Conservation (phyloP, 73 alveolate genomes). For the Uronychia binucleata region DNA sequence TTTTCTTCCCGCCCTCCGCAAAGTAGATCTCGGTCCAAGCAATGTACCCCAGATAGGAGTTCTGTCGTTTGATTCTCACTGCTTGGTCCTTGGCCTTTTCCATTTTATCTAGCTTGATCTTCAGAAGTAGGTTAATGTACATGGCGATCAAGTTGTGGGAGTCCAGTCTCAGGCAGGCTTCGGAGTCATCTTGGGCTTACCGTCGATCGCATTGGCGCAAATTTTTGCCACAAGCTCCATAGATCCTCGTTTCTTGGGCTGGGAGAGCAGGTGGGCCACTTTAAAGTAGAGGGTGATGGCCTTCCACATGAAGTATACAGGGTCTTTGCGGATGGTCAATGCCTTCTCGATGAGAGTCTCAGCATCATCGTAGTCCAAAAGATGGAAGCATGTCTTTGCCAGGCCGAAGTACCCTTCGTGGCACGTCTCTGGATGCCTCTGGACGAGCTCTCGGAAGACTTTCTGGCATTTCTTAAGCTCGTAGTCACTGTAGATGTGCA, state of each 20-base stretch:
- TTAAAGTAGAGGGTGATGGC: neutral
- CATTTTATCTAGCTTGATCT: neutral
- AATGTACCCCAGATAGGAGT: conserved; percentile 48
- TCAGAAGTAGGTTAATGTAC: conserved; percentile 2
- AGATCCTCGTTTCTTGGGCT: neutral
- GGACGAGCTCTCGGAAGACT: neutral
- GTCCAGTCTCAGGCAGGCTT: neutral
- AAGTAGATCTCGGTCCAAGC: conserved; percentile 65
- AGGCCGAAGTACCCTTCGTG: conserved; percentile 71
- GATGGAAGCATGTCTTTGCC: conserved; percentile 52
- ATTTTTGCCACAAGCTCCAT: neutral
- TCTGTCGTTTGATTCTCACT: conserved; percentile 15
- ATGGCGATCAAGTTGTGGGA: neutral
- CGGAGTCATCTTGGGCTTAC: neutral
- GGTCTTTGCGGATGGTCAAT: conserved; percentile 12
- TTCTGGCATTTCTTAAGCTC: conserved; percentile 23
- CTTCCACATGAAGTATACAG: conserved; percentile 41
- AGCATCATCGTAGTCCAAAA: conserved; percentile 42
- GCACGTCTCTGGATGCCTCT: conserved; percentile 4
- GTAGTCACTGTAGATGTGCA: conserved; percentile 21
- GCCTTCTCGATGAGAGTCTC: conserved; percentile 31
- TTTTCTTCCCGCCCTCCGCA: neutral
- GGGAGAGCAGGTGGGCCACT: neutral
- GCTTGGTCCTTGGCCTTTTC: conserved; percentile 48
- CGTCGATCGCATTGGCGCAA: neutral